Evolutionary conservation across 1,139 yeast genomes (phyloP), one percentile per base, ranked within the genome.

Genomic region (Chernovozyma aurita): DNA sequence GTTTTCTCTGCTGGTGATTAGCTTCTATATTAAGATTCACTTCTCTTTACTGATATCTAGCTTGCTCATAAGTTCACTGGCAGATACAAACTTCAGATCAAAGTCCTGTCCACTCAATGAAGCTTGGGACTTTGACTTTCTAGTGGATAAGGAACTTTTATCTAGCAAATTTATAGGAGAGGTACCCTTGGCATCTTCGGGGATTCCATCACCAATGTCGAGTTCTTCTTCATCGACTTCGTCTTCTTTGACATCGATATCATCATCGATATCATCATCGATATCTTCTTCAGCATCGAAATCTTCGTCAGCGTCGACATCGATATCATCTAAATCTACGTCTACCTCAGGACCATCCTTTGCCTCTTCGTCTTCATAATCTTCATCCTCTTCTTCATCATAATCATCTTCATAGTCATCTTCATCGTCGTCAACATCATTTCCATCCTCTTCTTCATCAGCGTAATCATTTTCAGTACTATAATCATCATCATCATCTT

Each of bases 401-500:
- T 52, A 55, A 2, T 54, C 55, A n/a, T 53, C 57, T 18, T 48
- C 57, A 3, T 48, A 49, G 9, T 47, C 55, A 2, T 47, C 58
- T 13, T 50, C 52, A 13, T 44, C 49, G 2, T 49, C 51, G n/a
- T 60, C 58, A 18, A 49, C 53, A 3, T 46, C 52, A 14, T 52
- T 53, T 4, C 50, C 55, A 16, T 49, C 59, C 12, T 53, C 56
- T 3, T 45, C 57, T 4, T 52, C 61, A n/a, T 53, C 60, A 4
- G 44, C 54, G 2, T 47, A 56, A 1, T 50, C 55, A 8, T 49
- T 55, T 3, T 50, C 57, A 4, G 53, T 59, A 2, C 50, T 57
- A n/a, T 55, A 53, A 2, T 49, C 48, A 15, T 56, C 57, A 14
- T 58, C 61, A 8, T 56, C 57, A 14, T 56, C 60, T 11, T 55